Evolutionary conservation across 225 moss, liverwort and hornwort species (phyloP).

Genomic region (Straminergon stramineum): DNA sequence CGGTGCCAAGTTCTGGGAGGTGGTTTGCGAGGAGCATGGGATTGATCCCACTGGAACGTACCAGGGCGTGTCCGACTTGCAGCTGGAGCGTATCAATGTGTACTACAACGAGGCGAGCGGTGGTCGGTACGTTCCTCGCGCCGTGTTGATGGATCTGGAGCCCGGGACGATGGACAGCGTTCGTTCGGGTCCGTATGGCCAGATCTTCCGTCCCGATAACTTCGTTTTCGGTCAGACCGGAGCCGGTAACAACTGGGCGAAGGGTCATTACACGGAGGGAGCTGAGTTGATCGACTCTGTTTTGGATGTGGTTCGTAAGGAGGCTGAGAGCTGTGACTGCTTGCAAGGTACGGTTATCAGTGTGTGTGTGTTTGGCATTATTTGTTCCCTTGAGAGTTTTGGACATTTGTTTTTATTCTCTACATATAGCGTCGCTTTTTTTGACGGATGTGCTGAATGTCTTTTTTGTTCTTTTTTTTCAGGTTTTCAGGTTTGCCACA

Average conservation of each 20-base stretch:
- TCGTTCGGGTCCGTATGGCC: slow-evolving; percentile 33
- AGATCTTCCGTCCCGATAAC: slow-evolving; percentile 45
- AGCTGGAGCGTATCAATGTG: slow-evolving; percentile 46
- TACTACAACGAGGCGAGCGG: slow-evolving; percentile 49
- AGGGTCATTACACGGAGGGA: slow-evolving; percentile 44
- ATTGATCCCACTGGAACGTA: slow-evolving; percentile 42
- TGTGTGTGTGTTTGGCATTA: too few relatives aligned
- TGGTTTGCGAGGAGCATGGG: slow-evolving; percentile 49
- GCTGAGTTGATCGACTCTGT: slow-evolving; percentile 45
- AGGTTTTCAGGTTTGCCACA: slow-evolving; percentile 43
- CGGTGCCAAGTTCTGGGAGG: slow-evolving; percentile 46
- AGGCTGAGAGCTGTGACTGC: slow-evolving; percentile 48
- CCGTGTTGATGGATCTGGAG: slow-evolving; percentile 49
- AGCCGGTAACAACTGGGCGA: slow-evolving; percentile 44
- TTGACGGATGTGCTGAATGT: background rate
- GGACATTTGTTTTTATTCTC: too few relatives aligned
- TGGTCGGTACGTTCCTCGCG: slow-evolving; percentile 36
- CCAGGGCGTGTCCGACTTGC: slow-evolving; percentile 39
- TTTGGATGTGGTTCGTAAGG: slow-evolving; percentile 39
- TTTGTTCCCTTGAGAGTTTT: background rate
- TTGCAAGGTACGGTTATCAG: slow-evolving; percentile 11
- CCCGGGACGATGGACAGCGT: slow-evolving; percentile 51
- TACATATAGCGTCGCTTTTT: too few relatives aligned
- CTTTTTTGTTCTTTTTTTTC: background rate
- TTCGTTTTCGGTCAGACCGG: slow-evolving; percentile 47